A percentile compares a stretch with the other conserved stretches of the same genome.
Conservation (phyloP, 345 rosid genomes). For the Linum usitatissimum region DNA sequence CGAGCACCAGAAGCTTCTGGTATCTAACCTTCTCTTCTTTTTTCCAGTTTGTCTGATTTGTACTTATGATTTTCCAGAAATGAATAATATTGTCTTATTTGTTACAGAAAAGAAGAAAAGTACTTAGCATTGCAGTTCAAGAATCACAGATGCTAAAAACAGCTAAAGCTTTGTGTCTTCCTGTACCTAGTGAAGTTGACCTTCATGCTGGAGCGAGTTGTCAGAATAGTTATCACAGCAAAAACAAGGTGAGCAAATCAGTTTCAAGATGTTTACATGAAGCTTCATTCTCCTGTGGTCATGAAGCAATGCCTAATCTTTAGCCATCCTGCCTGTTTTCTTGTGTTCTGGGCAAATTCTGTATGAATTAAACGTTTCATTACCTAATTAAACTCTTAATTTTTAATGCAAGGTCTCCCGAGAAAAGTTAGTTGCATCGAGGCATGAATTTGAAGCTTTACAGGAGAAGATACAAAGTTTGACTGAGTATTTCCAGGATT, state of each 20-base stretch:
- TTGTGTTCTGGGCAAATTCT: not conserved
- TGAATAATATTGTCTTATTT: slow-evolving; percentile 6
- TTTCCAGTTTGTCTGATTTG: slow-evolving; percentile 4
- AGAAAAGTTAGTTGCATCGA: slow-evolving; percentile 27
- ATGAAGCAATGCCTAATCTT: not conserved
- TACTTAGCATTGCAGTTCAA: slow-evolving; percentile 34
- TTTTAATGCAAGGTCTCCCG: slow-evolving; percentile 33
- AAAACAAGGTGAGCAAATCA: slow-evolving; percentile 35
- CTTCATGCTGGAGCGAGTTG: slow-evolving; percentile 12
- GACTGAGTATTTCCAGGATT: slow-evolving; percentile 25
- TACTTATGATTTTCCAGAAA: slow-evolving; percentile 16
- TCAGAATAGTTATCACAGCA: slow-evolving; percentile 19
- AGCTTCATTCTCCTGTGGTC: not conserved
- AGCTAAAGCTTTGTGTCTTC: slow-evolving; percentile 18
- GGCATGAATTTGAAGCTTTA: slow-evolving; percentile 39
- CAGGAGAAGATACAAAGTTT: slow-evolving; percentile 42
- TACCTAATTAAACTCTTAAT: slow-evolving; percentile 13
- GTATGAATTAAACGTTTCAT: not conserved
- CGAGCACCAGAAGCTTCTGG: slow-evolving; percentile 54
- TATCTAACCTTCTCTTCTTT: slow-evolving; percentile 19
- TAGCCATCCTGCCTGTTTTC: not conserved
- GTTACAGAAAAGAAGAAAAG: slow-evolving; percentile 46
- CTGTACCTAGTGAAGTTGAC: slow-evolving; percentile 20
- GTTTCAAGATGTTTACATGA: slow-evolving; percentile 11
- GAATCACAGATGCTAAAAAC: slow-evolving; percentile 44